phyloP scores from a whole-genome alignment of 1,139 yeast genomes.

The Geotrichum fermentans region DNA sequence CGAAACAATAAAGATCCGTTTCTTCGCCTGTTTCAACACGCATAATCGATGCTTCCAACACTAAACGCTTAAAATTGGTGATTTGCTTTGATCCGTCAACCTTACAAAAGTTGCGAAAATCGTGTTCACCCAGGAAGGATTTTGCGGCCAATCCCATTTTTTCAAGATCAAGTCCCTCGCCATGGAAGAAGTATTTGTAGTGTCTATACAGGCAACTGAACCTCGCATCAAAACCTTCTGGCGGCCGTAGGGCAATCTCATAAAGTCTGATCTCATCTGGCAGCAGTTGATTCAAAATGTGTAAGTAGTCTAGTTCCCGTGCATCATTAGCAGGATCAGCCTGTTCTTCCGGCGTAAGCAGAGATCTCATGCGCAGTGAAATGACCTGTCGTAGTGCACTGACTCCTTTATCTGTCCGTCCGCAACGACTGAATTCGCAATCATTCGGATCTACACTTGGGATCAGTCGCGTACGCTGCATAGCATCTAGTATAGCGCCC shows the following conservation, averaged over 20 bases:
- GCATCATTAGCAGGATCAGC: conserved; percentile 49
- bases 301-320: conserved; percentile 70
- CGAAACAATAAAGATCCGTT: conserved; percentile 52
- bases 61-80: conserved; percentile 60
- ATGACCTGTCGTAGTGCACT: conserved; percentile 96
- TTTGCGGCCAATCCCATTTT: conserved; percentile 68
- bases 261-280: conserved; percentile 82
- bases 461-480: conserved; percentile 63
- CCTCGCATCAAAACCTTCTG: conserved; percentile 80
- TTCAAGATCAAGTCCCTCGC: conserved; percentile 51
- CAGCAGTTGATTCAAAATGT: conserved; percentile 66
- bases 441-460: conserved; percentile 54
- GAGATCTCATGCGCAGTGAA: conserved; percentile 69
- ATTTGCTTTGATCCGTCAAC: conserved; percentile 92
- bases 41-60: conserved; percentile 36
- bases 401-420: conserved; percentile 94
- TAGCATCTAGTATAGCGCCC: conserved; percentile 63
- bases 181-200: conserved; percentile 71
- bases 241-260: conserved; percentile 77
- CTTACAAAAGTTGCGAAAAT: conserved; percentile 91
- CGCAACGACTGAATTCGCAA: conserved; percentile 81
- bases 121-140: conserved; percentile 68
- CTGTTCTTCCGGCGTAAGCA: conserved; percentile 55
- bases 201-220: conserved; percentile 82
- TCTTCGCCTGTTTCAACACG: conserved; percentile 21